A percentile compares a stretch with the other conserved stretches of the same genome.
phyloP scores from a whole-genome alignment of 192 early-diverging fungal genomes.

The Entophlyctis luteolus region DNA sequence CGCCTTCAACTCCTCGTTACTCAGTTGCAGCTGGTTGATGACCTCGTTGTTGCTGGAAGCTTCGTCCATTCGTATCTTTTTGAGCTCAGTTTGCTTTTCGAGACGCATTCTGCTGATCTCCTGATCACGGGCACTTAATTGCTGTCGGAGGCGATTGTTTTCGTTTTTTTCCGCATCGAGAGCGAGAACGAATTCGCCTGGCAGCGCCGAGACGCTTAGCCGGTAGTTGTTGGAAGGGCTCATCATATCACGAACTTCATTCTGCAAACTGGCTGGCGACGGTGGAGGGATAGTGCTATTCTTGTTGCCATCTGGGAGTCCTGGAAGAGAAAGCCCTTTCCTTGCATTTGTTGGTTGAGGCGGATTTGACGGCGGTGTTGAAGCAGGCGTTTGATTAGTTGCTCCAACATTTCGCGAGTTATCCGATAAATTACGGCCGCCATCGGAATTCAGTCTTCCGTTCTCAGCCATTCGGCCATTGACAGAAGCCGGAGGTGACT shows the following conservation, averaged over 20 bases:
- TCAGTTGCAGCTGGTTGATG: constrained; percentile 11
- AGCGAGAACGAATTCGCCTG: constrained; percentile 5
- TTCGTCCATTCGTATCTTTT: neutral
- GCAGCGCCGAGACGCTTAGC: neutral
- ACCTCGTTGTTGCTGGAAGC: neutral
- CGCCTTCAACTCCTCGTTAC: constrained; percentile 4
- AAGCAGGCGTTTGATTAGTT: neutral
- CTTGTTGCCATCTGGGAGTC: too few species aligned
- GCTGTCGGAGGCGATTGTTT: constrained; percentile 4
- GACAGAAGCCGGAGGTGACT: neutral
- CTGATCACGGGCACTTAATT: neutral
- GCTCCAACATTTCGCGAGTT: neutral
- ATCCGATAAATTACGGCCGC: too few species aligned
- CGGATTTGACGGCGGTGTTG: neutral
- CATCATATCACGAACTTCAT: too few species aligned
- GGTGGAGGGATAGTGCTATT: too few species aligned
- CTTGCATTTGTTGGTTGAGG: neutral
- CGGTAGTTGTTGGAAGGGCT: neutral
- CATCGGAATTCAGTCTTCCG: too few species aligned
- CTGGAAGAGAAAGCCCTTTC: neutral
- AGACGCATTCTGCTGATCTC: constrained; percentile 2
- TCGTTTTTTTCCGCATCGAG: constrained; percentile 11
- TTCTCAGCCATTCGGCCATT: too few species aligned
- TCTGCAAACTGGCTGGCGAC: too few species aligned
- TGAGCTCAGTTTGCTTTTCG: constrained; percentile 9